Conservation (phyloP, 768 basidiomycete genomes). For the Mycena leptocephala region DNA sequence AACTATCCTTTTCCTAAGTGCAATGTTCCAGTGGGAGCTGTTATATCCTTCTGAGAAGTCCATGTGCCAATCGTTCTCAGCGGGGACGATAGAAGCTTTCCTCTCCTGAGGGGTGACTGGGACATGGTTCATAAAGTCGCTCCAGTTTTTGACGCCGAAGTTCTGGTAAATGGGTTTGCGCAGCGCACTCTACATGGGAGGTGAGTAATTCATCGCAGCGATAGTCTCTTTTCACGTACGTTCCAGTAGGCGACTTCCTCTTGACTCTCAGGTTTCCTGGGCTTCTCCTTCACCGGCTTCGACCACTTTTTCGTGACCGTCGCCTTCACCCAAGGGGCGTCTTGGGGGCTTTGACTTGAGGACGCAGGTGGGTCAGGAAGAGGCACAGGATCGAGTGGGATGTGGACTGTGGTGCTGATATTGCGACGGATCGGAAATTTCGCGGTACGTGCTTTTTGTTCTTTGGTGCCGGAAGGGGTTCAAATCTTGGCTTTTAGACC, state of each 20-base stretch:
- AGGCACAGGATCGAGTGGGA: conserved; percentile 13
- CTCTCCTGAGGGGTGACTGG: conserved; percentile 5
- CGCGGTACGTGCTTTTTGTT: neutral
- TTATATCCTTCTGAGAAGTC: neutral
- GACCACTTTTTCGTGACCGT: neutral
- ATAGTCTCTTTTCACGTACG: neutral
- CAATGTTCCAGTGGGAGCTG: neutral
- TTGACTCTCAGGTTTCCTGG: neutral
- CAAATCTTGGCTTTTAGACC: neutral
- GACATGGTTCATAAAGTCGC: neutral
- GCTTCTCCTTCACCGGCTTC: neutral
- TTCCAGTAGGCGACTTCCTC: neutral
- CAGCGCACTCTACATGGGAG: neutral
- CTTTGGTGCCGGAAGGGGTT: neutral
- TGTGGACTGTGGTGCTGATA: neutral
- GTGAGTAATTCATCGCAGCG: neutral
- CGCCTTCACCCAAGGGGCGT: neutral
- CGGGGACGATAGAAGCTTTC: neutral
- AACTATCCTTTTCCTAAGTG: neutral
- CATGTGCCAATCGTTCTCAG: conserved; percentile 9
- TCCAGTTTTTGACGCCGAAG: neutral
- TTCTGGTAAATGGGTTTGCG: neutral
- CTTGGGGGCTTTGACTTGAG: neutral
- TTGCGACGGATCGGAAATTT: conserved; percentile 4
- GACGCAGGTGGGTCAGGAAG: conserved; percentile 9